Percentiles rank a stretch among this genome's conserved stretches.
phyloP scores from a whole-genome alignment of 768 basidiomycete species.

The Dentipellis fragilis region DNA sequence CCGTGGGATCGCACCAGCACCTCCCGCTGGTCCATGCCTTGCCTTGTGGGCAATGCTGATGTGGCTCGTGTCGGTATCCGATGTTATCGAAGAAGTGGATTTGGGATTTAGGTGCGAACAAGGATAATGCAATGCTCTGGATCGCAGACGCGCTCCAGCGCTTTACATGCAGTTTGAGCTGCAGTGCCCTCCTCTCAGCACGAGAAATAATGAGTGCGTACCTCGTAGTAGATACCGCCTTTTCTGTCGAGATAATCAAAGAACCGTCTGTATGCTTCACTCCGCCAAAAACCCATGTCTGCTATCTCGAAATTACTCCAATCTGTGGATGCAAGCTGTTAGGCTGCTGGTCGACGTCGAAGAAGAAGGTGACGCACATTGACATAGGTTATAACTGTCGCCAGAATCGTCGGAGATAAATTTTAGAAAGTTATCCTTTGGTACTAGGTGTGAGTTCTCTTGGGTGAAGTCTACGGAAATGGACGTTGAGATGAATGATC shows the following conservation, averaged over 20 bases:
- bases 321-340: neutral
- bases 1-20: slow-evolving; percentile 2
- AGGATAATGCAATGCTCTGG: slow-evolving; percentile 3
- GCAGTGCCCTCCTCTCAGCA: neutral
- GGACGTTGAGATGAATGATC: neutral
- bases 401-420: slow-evolving; percentile 3
- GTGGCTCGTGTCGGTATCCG: neutral
- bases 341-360: neutral
- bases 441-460: neutral
- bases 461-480: neutral
- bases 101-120: neutral
- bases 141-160: slow-evolving; percentile 1
- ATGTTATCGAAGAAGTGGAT: slow-evolving; percentile 1
- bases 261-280: neutral
- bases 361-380: neutral
- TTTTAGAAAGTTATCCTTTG: neutral
- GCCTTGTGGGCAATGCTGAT: slow-evolving; percentile 4
- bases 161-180: neutral
- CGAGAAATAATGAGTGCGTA: neutral
- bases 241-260: slow-evolving; percentile 7
- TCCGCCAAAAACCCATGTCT: slow-evolving; percentile 5
- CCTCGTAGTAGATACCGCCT: slow-evolving; percentile 7
- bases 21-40: neutral
- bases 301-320: slow-evolving; percentile 1
- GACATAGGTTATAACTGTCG: slow-evolving; percentile 4